These are phyloP conservation scores for Balamuthia mandrillaris DNA, from an alignment of 208 protist species.

Conservation along the genomic window DNA sequence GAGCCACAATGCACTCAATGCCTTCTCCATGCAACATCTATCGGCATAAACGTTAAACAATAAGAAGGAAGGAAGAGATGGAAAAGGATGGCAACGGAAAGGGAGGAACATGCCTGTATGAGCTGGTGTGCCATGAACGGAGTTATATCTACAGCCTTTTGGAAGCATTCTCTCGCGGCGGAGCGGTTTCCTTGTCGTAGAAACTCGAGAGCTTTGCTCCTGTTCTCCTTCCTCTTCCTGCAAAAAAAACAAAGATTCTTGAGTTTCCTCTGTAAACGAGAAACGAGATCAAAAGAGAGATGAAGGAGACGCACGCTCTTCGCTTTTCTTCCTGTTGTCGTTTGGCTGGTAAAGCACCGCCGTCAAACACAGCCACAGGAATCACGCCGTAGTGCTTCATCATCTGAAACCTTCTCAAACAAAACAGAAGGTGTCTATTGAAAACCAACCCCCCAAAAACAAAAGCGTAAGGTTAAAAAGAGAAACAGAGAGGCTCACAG, in stretches of 20 bases:
- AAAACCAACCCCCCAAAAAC: background rate
- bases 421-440: constrained; percentile 63
- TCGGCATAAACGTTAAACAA: background rate
- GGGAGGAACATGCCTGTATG: constrained; percentile 61
- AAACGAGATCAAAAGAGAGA: background rate
- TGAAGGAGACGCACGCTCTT: constrained; percentile 23
- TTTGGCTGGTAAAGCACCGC: constrained; percentile 79
- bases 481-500: background rate
- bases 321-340: constrained; percentile 74
- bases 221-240: constrained; percentile 46
- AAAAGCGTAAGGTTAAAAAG: constrained; percentile 2
- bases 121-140: constrained; percentile 74
- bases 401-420: constrained; percentile 71
- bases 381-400: constrained; percentile 65
- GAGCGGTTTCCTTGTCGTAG: constrained; percentile 58
- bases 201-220: constrained; percentile 38
- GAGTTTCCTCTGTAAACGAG: background rate
- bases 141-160: constrained; percentile 77
- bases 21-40: constrained; percentile 46
- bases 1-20: constrained; percentile 91
- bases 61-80: background rate
- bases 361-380: constrained; percentile 90
- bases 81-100: background rate
- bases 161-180: constrained; percentile 68
- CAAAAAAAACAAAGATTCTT: background rate